Percentiles rank a stretch among this genome's conserved stretches.
Evolutionary conservation across 2,329 filamentous ascomycete species (phyloP).

Genomic region (Botrytis byssoidea): DNA sequence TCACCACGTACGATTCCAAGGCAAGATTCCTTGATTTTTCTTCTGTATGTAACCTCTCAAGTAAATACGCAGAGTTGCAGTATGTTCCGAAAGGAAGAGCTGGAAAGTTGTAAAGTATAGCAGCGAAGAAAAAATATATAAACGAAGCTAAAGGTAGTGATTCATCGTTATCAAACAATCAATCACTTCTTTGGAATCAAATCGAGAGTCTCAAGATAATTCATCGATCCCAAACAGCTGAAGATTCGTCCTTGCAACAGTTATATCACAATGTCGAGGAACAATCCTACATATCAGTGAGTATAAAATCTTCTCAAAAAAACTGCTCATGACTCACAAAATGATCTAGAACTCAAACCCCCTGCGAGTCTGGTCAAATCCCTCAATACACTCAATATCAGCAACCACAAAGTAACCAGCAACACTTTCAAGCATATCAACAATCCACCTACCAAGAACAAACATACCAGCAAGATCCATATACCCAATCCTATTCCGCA

Average conservation of each 20-base stretch:
- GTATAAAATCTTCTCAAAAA: neutral
- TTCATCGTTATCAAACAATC: neutral
- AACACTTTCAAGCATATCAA: neutral
- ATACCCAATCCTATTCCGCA: neutral
- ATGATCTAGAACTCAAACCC: neutral
- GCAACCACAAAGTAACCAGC: neutral
- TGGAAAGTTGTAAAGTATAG: neutral
- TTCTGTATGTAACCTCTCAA: neutral
- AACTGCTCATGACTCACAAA: neutral
- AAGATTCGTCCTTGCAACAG: neutral
- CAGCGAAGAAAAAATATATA: neutral
- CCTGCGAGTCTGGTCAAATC: neutral
- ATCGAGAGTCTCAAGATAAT: too few relatives aligned
- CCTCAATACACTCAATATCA: constrained; percentile 8
- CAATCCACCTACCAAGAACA: constrained; percentile 3
- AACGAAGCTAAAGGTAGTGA: neutral
- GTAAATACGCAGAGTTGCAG: neutral
- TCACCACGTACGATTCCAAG: neutral
- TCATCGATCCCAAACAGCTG: rapidly evolving
- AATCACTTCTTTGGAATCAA: neutral
- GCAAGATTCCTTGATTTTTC: neutral
- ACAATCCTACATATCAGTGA: constrained; percentile 11
- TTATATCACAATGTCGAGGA: neutral
- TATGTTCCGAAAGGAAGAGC: neutral
- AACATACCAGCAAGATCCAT: neutral